These are phyloP conservation scores for Heritiera fomes DNA, from an alignment of 345 rosid species.

Conservation along the genomic window DNA sequence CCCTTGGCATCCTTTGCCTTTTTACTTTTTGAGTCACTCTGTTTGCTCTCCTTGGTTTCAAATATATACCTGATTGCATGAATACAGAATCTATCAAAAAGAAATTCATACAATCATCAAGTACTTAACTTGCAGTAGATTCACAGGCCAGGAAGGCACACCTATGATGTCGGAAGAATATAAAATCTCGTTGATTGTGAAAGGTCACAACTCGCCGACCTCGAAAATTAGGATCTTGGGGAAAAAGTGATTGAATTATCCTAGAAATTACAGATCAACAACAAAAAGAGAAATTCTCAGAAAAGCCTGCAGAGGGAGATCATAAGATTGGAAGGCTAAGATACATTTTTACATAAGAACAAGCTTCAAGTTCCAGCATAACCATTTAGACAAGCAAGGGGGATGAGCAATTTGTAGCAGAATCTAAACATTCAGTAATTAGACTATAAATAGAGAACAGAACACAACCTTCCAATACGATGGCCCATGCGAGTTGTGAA, in stretches of 20 bases:
- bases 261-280: slow-evolving; percentile 37
- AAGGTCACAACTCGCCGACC: slow-evolving; percentile 94
- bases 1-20: slow-evolving; percentile 47
- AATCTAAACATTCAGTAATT: background rate
- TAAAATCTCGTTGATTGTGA: slow-evolving; percentile 93
- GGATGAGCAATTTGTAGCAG: background rate
- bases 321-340: background rate
- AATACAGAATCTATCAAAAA: slow-evolving; percentile 12
- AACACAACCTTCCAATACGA: slow-evolving; percentile 77
- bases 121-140: background rate
- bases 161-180: slow-evolving; percentile 96
- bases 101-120: background rate
- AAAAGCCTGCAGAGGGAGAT: background rate
- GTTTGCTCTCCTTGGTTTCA: slow-evolving; percentile 67
- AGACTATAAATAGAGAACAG: slow-evolving; percentile 5
- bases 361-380: background rate
- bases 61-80: slow-evolving; percentile 63
- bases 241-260: slow-evolving; percentile 78
- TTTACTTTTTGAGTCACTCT: slow-evolving; percentile 45
- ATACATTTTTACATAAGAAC: slow-evolving; percentile 7
- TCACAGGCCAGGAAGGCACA: slow-evolving; percentile 27
- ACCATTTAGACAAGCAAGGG: background rate
- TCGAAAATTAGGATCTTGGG: slow-evolving; percentile 76
- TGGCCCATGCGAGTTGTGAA: slow-evolving; percentile 91
- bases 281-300: slow-evolving; percentile 2